These are phyloP conservation scores for Leptographium radiaticola DNA, from an alignment of 2,329 filamentous ascomycete genomes.

Conservation along the genomic window DNA sequence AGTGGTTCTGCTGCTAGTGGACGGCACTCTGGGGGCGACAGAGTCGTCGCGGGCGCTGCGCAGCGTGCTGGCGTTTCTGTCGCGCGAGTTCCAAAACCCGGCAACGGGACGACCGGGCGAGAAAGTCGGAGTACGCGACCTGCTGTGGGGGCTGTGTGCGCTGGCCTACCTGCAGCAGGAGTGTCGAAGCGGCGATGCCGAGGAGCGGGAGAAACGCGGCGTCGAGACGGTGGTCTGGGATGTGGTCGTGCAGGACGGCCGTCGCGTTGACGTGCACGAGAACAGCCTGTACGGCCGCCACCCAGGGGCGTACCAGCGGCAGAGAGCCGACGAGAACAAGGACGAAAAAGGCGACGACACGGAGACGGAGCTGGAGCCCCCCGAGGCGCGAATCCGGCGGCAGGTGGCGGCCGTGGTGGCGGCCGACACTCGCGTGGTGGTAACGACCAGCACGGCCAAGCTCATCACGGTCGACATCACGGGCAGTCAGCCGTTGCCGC, in stretches of 20 bases:
- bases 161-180: slow-evolving; percentile 48
- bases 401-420: slow-evolving; percentile 43
- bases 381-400: slow-evolving; percentile 34
- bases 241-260: slow-evolving; percentile 47
- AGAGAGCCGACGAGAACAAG: background rate
- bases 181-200: slow-evolving; percentile 37
- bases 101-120: slow-evolving; percentile 46
- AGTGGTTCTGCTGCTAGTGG: slow-evolving; percentile 43
- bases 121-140: slow-evolving; percentile 44
- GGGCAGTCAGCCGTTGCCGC: slow-evolving; percentile 36
- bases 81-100: slow-evolving; percentile 51
- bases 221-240: slow-evolving; percentile 52
- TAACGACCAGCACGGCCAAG: slow-evolving; percentile 45
- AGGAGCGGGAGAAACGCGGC: slow-evolving; percentile 31
- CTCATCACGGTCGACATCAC: slow-evolving; percentile 52
- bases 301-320: slow-evolving; percentile 11
- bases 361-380: slow-evolving; percentile 23
- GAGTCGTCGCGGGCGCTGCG: slow-evolving; percentile 55
- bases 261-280: slow-evolving; percentile 40
- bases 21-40: slow-evolving; percentile 55
- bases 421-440: slow-evolving; percentile 42
- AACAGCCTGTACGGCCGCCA: slow-evolving; percentile 19
- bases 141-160: slow-evolving; percentile 47
- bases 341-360: slow-evolving; percentile 17
- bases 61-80: slow-evolving; percentile 50